Evolutionary conservation across 352 stramenopile genomes (phyloP).

Genomic region (Peronospora farinosa): DNA sequence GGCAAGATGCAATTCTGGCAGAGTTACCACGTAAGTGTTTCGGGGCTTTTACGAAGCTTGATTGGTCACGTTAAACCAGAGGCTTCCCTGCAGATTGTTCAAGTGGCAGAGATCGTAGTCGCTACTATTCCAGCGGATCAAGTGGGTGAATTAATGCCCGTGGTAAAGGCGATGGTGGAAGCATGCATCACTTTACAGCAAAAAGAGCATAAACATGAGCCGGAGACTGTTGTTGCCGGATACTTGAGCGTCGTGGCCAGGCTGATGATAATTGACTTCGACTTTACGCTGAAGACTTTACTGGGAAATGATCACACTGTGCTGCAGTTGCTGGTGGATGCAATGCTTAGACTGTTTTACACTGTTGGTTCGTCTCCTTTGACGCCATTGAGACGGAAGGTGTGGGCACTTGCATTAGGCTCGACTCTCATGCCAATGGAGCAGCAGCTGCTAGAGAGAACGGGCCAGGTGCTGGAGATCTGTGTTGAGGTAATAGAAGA

Average conservation of each 20-base stretch:
- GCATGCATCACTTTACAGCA: conserved; percentile 41
- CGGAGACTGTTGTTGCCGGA: conserved; percentile 52
- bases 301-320: conserved; percentile 32
- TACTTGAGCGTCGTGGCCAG: conserved; percentile 58
- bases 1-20: conserved; percentile 63
- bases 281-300: conserved; percentile 42
- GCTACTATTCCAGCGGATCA: conserved; percentile 35
- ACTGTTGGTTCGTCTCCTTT: conserved; percentile 55
- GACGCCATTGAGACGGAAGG: conserved; percentile 47
- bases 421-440: conserved; percentile 35
- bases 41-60: conserved; percentile 35
- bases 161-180: conserved; percentile 41
- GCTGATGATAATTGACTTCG: conserved; percentile 40
- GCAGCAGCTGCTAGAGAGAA: conserved; percentile 42
- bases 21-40: conserved; percentile 43
- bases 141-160: conserved; percentile 24
- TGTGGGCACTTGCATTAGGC: conserved; percentile 61
- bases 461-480: conserved; percentile 63
- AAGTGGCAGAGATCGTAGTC: conserved; percentile 40
- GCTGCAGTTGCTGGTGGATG: conserved; percentile 42
- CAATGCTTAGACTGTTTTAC: conserved; percentile 72
- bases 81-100: conserved; percentile 49
- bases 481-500: conserved; percentile 64
- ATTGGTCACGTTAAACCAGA: conserved; percentile 70
- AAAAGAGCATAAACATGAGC: conserved; percentile 34